Conservation (phyloP, 768 basidiomycete species). For the Tulasnella sp. region DNA sequence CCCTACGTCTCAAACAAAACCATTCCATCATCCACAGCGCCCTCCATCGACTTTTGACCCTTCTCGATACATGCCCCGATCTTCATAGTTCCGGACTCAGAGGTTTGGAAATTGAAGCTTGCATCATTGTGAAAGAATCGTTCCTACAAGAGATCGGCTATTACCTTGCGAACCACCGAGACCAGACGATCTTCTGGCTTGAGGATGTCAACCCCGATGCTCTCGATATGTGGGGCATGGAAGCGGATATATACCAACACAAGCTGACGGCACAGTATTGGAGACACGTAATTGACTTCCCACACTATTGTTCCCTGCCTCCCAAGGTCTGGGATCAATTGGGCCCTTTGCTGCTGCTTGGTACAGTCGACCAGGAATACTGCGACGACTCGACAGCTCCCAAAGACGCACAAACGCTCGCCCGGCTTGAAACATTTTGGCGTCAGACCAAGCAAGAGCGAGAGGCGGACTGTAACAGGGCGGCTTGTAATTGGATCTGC, state of each 20-base stretch:
- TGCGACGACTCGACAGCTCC: conserved; percentile 17
- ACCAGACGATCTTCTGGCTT: conserved; percentile 22
- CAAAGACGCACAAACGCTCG: not conserved
- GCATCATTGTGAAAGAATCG: not conserved
- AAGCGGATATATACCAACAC: not conserved
- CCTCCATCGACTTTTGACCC: no score
- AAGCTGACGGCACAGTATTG: not conserved
- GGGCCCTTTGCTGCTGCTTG: not conserved
- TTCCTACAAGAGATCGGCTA: not conserved
- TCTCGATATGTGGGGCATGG: not conserved
- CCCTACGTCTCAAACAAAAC: no score
- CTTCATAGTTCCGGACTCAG: not conserved
- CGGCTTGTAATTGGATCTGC: conserved; percentile 9
- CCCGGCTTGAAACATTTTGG: not conserved
- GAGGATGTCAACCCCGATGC: not conserved
- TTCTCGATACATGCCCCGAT: no score
- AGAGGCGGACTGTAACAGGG: not conserved
- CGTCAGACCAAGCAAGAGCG: not conserved
- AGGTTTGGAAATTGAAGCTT: not conserved
- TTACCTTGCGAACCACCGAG: not conserved
- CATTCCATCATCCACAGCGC: no score
- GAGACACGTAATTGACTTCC: conserved; percentile 16
- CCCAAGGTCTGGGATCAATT: not conserved
- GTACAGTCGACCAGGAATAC: conserved; percentile 3
- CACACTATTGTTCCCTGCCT: not conserved